These are phyloP conservation scores for Mycena alexandri DNA, from an alignment of 768 basidiomycete species.

Conservation along the genomic window DNA sequence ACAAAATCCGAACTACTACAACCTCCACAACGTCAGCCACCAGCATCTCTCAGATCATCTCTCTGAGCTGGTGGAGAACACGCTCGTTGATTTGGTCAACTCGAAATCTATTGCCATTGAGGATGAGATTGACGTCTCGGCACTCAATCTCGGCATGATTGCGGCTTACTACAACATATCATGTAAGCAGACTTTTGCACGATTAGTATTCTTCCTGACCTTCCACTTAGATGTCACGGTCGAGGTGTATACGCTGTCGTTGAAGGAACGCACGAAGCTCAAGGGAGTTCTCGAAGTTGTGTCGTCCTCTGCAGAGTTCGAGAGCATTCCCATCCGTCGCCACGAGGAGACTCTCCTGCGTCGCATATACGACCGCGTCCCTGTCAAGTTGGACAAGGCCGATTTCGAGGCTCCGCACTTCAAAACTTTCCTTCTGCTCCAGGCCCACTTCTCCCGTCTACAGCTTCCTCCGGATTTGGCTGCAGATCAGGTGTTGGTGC, in stretches of 20 bases:
- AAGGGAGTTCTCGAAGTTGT: conserved; percentile 97
- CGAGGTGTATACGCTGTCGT: conserved; percentile 94
- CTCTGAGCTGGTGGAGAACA: conserved; percentile 95
- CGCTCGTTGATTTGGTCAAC: conserved; percentile 89
- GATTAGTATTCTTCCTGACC: conserved; percentile 1
- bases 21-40: conserved; percentile 94
- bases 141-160: conserved; percentile 98
- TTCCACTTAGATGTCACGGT: conserved; percentile 84
- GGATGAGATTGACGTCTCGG: conserved; percentile 93
- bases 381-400: conserved; percentile 86
- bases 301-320: conserved; percentile 97
- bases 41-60: conserved; percentile 96
- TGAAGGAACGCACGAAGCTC: conserved; percentile 96
- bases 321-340: conserved; percentile 92
- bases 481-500: conserved; percentile 88
- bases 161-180: conserved; percentile 97
- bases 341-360: conserved; percentile 90
- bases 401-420: conserved; percentile 97
- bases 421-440: conserved; percentile 97
- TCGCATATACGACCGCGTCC: conserved; percentile 95
- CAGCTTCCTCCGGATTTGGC: conserved; percentile 94
- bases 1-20: conserved; percentile 97
- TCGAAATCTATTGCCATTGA: conserved; percentile 96
- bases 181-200: conserved; percentile 61
- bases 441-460: conserved; percentile 96